Percentiles rank a stretch among this genome's conserved stretches.
Evolutionary conservation across 2,329 filamentous ascomycete genomes (phyloP).

Genomic region (Paraphaeosphaeria minitans): DNA sequence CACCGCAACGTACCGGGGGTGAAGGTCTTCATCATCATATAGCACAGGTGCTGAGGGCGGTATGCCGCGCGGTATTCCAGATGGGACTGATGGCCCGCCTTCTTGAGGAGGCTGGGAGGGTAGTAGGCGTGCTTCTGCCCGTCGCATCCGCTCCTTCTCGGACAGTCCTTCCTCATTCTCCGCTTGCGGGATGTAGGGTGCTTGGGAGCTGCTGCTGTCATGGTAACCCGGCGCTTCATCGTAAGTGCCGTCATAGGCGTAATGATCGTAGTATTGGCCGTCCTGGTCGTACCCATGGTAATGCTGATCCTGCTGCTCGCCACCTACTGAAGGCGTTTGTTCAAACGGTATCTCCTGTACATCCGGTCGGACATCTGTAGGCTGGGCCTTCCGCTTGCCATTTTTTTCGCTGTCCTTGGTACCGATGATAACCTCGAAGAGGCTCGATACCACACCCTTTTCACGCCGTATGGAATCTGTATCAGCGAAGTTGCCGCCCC

Average conservation of each 20-base stretch:
- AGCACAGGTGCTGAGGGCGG: conserved; percentile 45
- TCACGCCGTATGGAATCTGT: conserved; percentile 85
- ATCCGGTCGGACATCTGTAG: conserved; percentile 20
- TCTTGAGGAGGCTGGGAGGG: conserved; percentile 75
- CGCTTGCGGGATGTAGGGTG: conserved; percentile 60
- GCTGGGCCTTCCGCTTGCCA: conserved; percentile 50
- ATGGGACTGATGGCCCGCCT: conserved; percentile 50
- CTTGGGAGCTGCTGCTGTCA: conserved; percentile 31
- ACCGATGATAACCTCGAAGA: conserved; percentile 86
- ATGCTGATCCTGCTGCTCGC: conserved; percentile 11
- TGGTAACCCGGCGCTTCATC: conserved; percentile 38
- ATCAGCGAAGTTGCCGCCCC: conserved; percentile 76
- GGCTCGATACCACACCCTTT: conserved; percentile 86
- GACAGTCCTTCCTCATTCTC: conserved; percentile 66
- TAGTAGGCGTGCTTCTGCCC: conserved; percentile 77
- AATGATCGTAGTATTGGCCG: conserved; percentile 41
- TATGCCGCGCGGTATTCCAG: conserved; percentile 43
- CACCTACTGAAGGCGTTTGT: conserved; percentile 19
- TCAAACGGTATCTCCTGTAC: conserved; percentile 31
- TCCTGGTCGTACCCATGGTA: conserved; percentile 30
- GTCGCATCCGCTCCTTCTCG: conserved; percentile 81
- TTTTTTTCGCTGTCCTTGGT: conserved; percentile 74
- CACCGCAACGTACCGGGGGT: conserved; percentile 27
- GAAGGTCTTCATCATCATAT: conserved; percentile 39
- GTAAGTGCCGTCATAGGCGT: conserved; percentile 39